These are phyloP conservation scores for Nitzschia sp. DNA, from an alignment of 108 stramenopile species.

Conservation along the genomic window DNA sequence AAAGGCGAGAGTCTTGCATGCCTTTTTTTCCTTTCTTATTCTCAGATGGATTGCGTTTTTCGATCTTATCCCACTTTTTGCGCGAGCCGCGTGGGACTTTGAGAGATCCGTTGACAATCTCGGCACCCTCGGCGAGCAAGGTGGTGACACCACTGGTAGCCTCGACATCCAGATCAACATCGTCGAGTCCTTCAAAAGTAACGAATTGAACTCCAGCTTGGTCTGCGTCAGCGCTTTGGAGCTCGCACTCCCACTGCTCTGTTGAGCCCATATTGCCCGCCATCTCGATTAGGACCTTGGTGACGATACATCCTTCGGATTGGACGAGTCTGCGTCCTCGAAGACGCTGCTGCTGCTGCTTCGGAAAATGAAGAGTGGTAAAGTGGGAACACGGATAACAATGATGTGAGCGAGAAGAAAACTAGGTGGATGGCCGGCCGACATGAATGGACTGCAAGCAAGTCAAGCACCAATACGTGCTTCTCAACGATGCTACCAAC, in stretches of 20 bases:
- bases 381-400: background rate
- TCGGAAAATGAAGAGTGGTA: background rate
- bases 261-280: background rate
- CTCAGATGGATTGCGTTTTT: background rate
- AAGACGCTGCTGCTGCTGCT: background rate
- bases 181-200: constrained; percentile 2
- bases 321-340: background rate
- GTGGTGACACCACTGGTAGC: background rate
- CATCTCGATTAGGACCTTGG: background rate
- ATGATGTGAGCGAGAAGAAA: no score
- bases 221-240: background rate
- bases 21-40: background rate
- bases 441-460: no score
- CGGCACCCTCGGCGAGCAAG: background rate
- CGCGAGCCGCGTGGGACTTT: background rate
- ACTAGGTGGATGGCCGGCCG: no score
- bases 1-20: background rate
- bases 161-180: background rate
- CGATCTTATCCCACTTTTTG: background rate
- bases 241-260: background rate
- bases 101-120: background rate
- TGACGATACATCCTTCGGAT: background rate
- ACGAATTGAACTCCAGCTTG: background rate
- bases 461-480: no score
- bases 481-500: no score